A percentile compares a stretch with the other conserved stretches of the same genome.
phyloP scores from a whole-genome alignment of 441 rosid genomes.

The Metrosideros polymorpha region DNA sequence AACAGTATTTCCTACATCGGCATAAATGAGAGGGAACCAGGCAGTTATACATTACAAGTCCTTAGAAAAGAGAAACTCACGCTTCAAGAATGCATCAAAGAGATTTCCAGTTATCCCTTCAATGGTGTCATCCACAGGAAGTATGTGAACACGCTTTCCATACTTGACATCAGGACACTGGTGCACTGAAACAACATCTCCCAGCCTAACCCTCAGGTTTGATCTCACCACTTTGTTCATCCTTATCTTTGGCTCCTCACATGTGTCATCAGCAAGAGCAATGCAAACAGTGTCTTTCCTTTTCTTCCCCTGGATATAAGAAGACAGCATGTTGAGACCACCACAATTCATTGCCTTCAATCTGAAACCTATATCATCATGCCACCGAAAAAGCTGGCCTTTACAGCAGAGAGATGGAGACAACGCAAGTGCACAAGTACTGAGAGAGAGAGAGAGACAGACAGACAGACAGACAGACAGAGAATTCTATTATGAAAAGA shows the following conservation, averaged over 20 bases:
- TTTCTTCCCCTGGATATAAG: constrained; percentile 56
- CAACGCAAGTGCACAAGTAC: neutral
- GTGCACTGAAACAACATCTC: constrained; percentile 86
- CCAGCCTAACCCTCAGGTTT: constrained; percentile 89
- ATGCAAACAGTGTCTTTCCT: constrained; percentile 83
- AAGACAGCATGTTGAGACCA: neutral
- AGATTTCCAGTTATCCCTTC: constrained; percentile 93
- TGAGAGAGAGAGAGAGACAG: neutral
- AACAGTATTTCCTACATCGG: neutral
- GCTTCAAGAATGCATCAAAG: constrained; percentile 84
- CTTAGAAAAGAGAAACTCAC: constrained; percentile 32
- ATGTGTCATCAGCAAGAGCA: constrained; percentile 78
- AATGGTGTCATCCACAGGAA: constrained; percentile 83
- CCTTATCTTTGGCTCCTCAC: constrained; percentile 81
- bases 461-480: neutral
- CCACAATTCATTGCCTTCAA: neutral
- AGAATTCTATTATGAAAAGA: neutral
- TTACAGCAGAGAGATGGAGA: neutral
- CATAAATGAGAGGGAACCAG: neutral
- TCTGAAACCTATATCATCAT: neutral
- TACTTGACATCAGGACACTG: constrained; percentile 85
- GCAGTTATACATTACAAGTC: neutral
- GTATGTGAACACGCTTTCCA: constrained; percentile 80
- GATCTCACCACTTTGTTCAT: constrained; percentile 89
- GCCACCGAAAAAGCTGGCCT: neutral